Evolutionary conservation across 306 rosid species (phyloP).

Genomic region (Hippophae tibetana): DNA sequence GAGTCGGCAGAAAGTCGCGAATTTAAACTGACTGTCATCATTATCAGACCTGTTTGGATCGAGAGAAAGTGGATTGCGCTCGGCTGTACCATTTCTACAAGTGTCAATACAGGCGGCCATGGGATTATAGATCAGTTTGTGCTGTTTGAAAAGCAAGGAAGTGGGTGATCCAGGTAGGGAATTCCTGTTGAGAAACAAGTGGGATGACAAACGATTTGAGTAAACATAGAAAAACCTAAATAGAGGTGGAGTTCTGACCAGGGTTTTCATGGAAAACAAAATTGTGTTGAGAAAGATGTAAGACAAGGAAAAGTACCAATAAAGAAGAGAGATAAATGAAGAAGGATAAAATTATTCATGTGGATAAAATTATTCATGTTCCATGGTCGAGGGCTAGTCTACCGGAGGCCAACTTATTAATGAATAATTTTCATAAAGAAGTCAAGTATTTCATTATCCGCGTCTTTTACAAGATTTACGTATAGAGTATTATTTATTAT

Average conservation of each 20-base stretch:
- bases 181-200: constrained; percentile 10
- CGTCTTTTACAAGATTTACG: too few species aligned
- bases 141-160: constrained; percentile 11
- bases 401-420: background rate
- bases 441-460: too few species aligned
- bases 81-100: constrained; percentile 9
- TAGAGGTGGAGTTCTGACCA: constrained; percentile 5
- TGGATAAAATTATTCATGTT: background rate
- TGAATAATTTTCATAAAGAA: too few species aligned
- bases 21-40: constrained; percentile 9
- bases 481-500: too few species aligned
- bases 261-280: constrained; percentile 23
- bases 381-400: background rate
- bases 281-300: background rate
- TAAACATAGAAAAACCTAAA: constrained; percentile 2
- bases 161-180: constrained; percentile 13
- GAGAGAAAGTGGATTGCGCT: constrained; percentile 30
- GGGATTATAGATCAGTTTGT: background rate
- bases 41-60: constrained; percentile 30
- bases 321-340: background rate
- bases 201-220: constrained; percentile 13
- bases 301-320: background rate
- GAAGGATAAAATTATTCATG: background rate
- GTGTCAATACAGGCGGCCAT: constrained; percentile 50
- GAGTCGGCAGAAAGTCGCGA: constrained; percentile 25